These are phyloP conservation scores for Rhizopus microsporus DNA, from an alignment of 371 early-diverging fungal species.

Conservation along the genomic window DNA sequence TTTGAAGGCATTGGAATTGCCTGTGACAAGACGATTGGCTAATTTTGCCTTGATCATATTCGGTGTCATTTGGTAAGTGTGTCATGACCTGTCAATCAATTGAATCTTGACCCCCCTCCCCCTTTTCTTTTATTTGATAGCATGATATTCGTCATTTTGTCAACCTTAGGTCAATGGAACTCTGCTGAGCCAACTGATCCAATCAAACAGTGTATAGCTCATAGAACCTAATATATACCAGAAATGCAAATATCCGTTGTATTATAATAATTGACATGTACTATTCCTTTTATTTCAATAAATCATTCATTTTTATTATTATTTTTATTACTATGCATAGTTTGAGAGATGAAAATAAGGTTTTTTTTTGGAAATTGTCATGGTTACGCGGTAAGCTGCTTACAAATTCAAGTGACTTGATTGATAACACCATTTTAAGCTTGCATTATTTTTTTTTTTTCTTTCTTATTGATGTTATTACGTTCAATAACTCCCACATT, in stretches of 20 bases:
- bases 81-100: background rate
- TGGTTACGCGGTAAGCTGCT: background rate
- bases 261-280: too few species aligned
- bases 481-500: background rate
- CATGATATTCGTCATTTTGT: conserved; percentile 36
- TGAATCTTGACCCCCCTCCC: background rate
- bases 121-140: conserved; percentile 15
- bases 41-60: conserved; percentile 66
- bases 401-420: background rate
- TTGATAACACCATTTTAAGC: background rate
- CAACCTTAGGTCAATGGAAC: conserved; percentile 46
- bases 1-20: conserved; percentile 58
- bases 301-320: too few species aligned
- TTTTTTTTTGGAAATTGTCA: too few species aligned
- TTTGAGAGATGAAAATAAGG: too few species aligned
- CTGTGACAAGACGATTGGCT: conserved; percentile 34
- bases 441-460: background rate
- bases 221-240: conserved; percentile 25
- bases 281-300: too few species aligned
- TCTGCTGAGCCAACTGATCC: conserved; percentile 46
- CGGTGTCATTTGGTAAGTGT: conserved; percentile 65
- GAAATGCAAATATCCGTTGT: background rate
- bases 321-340: too few species aligned
- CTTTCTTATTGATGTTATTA: conserved; percentile 1
- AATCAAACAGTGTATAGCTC: conserved; percentile 41